phyloP scores from a whole-genome alignment of 2,329 filamentous ascomycete species.

The Monilinia fructigena region DNA sequence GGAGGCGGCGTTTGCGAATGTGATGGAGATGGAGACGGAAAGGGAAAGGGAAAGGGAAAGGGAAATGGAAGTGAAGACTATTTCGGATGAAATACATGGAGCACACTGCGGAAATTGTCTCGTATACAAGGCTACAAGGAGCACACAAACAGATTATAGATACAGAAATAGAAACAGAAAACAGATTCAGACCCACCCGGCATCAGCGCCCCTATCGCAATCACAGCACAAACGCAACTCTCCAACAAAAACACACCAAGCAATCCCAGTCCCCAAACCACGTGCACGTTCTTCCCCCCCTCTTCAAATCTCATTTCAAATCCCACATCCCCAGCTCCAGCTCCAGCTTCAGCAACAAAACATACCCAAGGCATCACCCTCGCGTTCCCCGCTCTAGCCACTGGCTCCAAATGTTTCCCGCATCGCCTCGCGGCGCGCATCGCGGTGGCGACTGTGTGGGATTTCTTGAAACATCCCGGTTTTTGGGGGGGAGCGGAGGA shows the following conservation, averaged over 20 bases:
- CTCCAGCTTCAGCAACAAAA: not conserved
- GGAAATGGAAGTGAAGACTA: no score
- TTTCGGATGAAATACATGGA: no score
- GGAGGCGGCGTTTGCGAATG: not conserved
- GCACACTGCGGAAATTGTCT: no score
- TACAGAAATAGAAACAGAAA: no score
- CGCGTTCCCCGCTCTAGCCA: not conserved
- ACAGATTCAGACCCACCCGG: no score
- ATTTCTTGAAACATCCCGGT: not conserved
- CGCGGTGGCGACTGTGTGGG: not conserved
- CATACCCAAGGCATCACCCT: not conserved
- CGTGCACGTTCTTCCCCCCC: not conserved
- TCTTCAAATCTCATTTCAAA: not conserved
- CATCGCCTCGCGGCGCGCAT: not conserved
- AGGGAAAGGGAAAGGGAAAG: not conserved
- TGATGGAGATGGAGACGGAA: no score
- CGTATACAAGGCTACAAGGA: no score
- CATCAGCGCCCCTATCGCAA: no score
- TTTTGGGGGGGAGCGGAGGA: not conserved
- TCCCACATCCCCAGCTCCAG: not conserved
- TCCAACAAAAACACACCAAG: no score
- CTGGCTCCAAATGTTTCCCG: not conserved
- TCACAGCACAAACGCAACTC: no score
- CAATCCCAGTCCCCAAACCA: not conserved
- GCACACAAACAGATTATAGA: no score